Conservation (phyloP, 2,329 filamentous ascomycete genomes). For the Pseudogymnoascus sp. region DNA sequence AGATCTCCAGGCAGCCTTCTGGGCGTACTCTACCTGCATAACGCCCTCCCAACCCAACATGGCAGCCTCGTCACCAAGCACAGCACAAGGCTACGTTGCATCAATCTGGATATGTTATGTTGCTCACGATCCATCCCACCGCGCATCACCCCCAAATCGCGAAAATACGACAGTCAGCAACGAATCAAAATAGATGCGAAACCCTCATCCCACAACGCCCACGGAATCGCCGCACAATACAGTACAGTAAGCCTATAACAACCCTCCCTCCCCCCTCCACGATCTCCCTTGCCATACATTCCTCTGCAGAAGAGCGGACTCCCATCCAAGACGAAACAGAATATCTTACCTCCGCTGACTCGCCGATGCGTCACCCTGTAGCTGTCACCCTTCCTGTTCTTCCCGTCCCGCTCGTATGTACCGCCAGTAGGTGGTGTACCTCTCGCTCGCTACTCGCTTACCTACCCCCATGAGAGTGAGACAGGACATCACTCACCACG, state of each 20-base stretch:
- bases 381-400: not conserved
- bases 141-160: not conserved
- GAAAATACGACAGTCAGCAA: not conserved
- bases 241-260: not conserved
- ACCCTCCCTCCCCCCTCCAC: too few species aligned
- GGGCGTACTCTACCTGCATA: not conserved
- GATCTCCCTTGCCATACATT: not conserved
- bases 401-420: too few species aligned
- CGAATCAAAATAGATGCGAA: not conserved
- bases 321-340: not conserved
- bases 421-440: too few species aligned
- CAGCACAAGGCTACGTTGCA: not conserved
- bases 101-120: not conserved
- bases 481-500: too few species aligned
- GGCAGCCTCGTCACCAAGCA: not conserved
- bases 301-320: not conserved
- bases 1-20: not conserved
- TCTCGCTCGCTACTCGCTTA: too few species aligned
- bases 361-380: not conserved
- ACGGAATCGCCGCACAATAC: not conserved
- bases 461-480: too few species aligned
- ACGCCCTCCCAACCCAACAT: not conserved
- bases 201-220: not conserved
- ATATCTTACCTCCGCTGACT: not conserved
- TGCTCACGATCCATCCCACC: not conserved